phyloP scores from a whole-genome alignment of 345 rosid genomes.

The Noccaea caerulescens region DNA sequence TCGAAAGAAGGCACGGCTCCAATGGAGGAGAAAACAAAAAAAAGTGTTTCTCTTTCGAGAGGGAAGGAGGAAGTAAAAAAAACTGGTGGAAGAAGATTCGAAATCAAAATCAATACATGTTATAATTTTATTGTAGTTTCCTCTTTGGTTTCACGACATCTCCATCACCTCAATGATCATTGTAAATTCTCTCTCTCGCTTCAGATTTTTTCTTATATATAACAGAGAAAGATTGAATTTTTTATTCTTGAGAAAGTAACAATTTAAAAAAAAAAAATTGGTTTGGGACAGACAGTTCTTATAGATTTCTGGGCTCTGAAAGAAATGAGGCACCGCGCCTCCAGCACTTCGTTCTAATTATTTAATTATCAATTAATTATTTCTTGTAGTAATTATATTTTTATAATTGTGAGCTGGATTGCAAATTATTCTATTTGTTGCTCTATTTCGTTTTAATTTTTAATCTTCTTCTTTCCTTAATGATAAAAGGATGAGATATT shows the following conservation, averaged over 20 bases:
- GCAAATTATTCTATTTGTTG: slow-evolving; percentile 32
- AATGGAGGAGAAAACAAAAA: slow-evolving; percentile 27
- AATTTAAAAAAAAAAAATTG: neutral
- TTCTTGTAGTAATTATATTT: neutral
- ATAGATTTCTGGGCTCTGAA: slow-evolving; percentile 45
- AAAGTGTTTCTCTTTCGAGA: slow-evolving; percentile 16
- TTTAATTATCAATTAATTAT: neutral
- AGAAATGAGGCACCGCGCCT: slow-evolving; percentile 48
- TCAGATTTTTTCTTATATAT: neutral
- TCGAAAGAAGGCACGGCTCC: neutral
- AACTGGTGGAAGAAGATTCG: neutral
- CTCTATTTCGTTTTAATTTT: slow-evolving; percentile 11
- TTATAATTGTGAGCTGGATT: slow-evolving; percentile 28
- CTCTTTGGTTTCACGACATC: slow-evolving; percentile 25
- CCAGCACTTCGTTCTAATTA: slow-evolving; percentile 18
- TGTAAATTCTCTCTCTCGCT: slow-evolving; percentile 18
- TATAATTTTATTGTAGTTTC: slow-evolving; percentile 10
- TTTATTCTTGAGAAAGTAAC: neutral
- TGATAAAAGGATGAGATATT: neutral
- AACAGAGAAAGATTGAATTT: neutral
- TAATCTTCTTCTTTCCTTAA: slow-evolving; percentile 12
- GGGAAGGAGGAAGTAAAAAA: slow-evolving; percentile 2
- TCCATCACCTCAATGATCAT: slow-evolving; percentile 27
- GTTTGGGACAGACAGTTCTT: slow-evolving; percentile 35
- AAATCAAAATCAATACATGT: slow-evolving; percentile 12